phyloP scores from a whole-genome alignment of 352 stramenopile genomes.

The Thalassiosira mediterranea region DNA sequence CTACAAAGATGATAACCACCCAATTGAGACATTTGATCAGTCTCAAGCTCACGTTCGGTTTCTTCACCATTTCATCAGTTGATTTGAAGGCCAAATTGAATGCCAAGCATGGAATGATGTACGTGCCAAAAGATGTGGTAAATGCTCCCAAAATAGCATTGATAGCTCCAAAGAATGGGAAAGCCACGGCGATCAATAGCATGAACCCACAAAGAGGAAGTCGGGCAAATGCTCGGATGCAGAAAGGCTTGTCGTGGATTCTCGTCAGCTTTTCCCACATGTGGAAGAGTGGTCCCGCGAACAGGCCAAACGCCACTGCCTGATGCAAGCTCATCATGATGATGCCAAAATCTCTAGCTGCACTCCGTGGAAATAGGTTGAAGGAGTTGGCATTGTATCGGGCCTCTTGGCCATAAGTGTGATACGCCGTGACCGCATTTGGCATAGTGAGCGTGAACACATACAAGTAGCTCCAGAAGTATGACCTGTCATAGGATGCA shows the following conservation, averaged over 20 bases:
- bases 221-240: slow-evolving; percentile 10
- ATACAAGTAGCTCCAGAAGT: slow-evolving; percentile 39
- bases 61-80: slow-evolving; percentile 8
- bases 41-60: background rate
- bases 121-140: slow-evolving; percentile 12
- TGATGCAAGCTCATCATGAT: slow-evolving; percentile 34
- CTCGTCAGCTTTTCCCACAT: slow-evolving; percentile 32
- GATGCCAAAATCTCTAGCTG: slow-evolving; percentile 30
- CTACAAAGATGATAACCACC: background rate
- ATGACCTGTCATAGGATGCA: slow-evolving; percentile 24
- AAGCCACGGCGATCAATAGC: slow-evolving; percentile 14
- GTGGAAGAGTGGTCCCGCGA: slow-evolving; percentile 37
- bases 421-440: slow-evolving; percentile 27
- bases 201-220: slow-evolving; percentile 17
- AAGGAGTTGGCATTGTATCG: slow-evolving; percentile 30
- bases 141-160: slow-evolving; percentile 17
- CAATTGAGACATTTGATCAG: background rate
- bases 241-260: slow-evolving; percentile 30
- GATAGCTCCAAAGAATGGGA: slow-evolving; percentile 29
- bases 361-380: slow-evolving; percentile 13
- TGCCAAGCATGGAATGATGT: slow-evolving; percentile 7
- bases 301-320: slow-evolving; percentile 35
- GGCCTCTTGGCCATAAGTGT: slow-evolving; percentile 26
- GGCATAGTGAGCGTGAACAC: slow-evolving; percentile 41
- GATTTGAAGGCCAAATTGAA: slow-evolving; percentile 18